Evolutionary conservation across 1,284 basidiomycete genomes (phyloP).

Genomic region (Cystobasidium pallidum): DNA sequence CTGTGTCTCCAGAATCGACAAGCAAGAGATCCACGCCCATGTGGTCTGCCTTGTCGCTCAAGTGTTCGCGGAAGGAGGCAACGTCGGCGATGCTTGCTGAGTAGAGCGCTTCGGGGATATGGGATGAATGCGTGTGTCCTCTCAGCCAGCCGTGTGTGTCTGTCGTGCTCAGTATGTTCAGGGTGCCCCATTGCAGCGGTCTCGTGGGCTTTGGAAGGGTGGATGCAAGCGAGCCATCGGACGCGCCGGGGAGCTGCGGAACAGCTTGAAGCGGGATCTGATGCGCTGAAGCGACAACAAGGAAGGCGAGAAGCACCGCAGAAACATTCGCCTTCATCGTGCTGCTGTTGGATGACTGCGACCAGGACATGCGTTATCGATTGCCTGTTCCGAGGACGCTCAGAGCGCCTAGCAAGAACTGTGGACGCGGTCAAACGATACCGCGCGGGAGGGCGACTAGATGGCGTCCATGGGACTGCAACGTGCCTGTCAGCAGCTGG

Average conservation of each 20-base stretch:
- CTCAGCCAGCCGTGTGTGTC: constrained; percentile 53
- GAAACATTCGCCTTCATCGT: not conserved
- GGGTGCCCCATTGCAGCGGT: constrained; percentile 50
- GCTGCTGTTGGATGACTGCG: not conserved
- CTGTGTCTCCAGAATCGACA: constrained; percentile 52
- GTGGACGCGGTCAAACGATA: no score
- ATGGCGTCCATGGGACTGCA: no score
- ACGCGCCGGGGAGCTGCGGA: not conserved
- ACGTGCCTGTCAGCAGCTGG: no score
- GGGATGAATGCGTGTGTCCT: constrained; percentile 48
- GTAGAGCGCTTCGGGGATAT: constrained; percentile 48
- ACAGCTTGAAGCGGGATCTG: constrained; percentile 17
- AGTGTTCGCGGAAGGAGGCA: constrained; percentile 48
- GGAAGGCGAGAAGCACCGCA: not conserved
- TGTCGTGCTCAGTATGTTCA: constrained; percentile 51
- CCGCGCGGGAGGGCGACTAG: no score
- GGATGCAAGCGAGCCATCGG: not conserved
- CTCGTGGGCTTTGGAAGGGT: constrained; percentile 46
- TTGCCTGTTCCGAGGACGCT: not conserved
- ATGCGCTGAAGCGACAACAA: not conserved
- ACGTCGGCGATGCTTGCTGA: constrained; percentile 53
- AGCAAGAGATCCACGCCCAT: constrained; percentile 52
- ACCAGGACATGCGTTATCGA: not conserved
- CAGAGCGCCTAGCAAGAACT: no score
- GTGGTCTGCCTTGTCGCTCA: constrained; percentile 46